These are phyloP conservation scores for Handroanthus guayacan DNA, from an alignment of 257 asterid genomes.

Conservation along the genomic window DNA sequence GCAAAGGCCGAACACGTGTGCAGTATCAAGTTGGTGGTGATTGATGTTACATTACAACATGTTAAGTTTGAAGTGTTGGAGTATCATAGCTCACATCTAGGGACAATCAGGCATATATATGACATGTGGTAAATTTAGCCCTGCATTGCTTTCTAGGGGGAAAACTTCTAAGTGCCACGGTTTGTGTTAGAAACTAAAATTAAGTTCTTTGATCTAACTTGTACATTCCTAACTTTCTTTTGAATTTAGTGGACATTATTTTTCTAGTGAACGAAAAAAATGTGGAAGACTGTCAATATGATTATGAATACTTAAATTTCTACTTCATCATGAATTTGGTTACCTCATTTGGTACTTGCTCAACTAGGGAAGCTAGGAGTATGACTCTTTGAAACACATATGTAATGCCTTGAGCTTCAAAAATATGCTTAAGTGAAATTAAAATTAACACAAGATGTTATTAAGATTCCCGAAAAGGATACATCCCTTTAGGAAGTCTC, in stretches of 20 bases:
- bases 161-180: neutral
- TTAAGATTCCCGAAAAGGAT: too few species aligned
- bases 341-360: conserved; percentile 13
- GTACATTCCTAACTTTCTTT: neutral
- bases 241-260: conserved; percentile 6
- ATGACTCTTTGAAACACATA: neutral
- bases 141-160: neutral
- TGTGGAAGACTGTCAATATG: conserved; percentile 22
- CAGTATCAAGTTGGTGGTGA: neutral
- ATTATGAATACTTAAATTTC: neutral
- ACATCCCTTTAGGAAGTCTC: too few species aligned
- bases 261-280: neutral
- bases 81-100: neutral
- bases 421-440: too few species aligned
- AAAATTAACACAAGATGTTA: too few species aligned
- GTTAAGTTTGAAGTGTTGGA: neutral
- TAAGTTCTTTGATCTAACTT: neutral
- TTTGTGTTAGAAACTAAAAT: neutral
- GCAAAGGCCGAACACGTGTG: conserved; percentile 3
- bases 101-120: neutral
- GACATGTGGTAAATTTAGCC: neutral
- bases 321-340: neutral
- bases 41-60: neutral
- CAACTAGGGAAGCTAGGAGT: conserved; percentile 14
- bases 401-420: too few species aligned